Conservation (phyloP, 345 rosid genomes). For the Cardamine resedifolia region DNA sequence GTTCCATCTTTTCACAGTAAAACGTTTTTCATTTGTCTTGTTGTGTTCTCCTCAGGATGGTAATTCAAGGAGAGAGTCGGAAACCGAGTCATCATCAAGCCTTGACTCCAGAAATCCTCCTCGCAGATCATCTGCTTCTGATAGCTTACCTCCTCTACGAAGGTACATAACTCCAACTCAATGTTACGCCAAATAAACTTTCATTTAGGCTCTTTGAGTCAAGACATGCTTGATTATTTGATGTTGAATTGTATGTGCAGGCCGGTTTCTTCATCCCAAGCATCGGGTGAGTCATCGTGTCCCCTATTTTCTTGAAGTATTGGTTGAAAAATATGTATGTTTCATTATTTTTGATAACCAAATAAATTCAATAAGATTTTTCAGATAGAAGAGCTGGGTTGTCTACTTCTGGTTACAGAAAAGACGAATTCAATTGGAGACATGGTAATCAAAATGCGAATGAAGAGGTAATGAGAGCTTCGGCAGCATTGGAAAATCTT, state of each 20-base stretch:
- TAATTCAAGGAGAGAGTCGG: conserved; percentile 65
- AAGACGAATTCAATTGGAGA: conserved; percentile 87
- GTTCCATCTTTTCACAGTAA: background rate
- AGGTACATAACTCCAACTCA: conserved; percentile 47
- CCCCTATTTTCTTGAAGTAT: background rate
- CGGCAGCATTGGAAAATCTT: conserved; percentile 86
- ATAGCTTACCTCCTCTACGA: conserved; percentile 88
- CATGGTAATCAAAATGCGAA: conserved; percentile 60
- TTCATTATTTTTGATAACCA: conserved; percentile 23
- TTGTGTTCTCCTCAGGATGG: conserved; percentile 27
- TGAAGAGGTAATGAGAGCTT: conserved; percentile 76
- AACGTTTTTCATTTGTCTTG: background rate
- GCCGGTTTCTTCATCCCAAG: conserved; percentile 54
- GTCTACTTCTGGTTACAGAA: conserved; percentile 67
- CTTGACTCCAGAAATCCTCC: conserved; percentile 67
- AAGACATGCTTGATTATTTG: conserved; percentile 15
- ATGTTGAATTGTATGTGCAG: conserved; percentile 38
- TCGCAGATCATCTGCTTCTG: conserved; percentile 76
- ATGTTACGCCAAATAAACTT: background rate
- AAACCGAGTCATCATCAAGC: conserved; percentile 54
- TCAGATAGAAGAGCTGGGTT: conserved; percentile 86
- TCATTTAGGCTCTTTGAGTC: background rate
- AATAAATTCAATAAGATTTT: conserved; percentile 18
- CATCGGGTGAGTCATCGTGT: conserved; percentile 62
- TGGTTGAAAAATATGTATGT: background rate